Conservation (phyloP, 1,284 basidiomycete species). For the Malassezia pachydermatis region DNA sequence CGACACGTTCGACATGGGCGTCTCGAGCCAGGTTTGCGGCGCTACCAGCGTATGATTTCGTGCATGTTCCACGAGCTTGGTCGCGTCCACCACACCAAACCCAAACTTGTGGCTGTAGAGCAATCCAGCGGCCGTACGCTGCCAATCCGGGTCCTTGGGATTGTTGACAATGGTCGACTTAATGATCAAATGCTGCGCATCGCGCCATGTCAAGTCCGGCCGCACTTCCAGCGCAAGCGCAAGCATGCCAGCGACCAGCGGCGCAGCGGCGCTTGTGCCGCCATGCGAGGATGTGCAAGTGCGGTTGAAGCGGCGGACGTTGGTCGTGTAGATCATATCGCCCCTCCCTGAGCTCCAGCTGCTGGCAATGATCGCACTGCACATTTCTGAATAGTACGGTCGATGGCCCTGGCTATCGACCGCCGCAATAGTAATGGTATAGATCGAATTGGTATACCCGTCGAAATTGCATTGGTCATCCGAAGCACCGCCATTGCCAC, state of each 20-base stretch:
- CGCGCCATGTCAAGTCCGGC: conserved; percentile 91
- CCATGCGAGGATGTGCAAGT: conserved; percentile 77
- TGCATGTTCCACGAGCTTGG: conserved; percentile 69
- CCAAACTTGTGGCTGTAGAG: conserved; percentile 95
- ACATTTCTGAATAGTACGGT: conserved; percentile 93
- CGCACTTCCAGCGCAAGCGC: conserved; percentile 40
- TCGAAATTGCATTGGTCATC: conserved; percentile 99
- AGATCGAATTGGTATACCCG: conserved; percentile 96
- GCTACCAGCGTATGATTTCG: conserved; percentile 77
- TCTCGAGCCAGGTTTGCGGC: conserved; percentile 69
- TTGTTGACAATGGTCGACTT: conserved; percentile 71
- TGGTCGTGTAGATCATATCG: conserved; percentile 71
- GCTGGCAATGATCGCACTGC: conserved; percentile 90
- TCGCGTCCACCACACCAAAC: conserved; percentile 79
- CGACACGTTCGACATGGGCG: conserved; percentile 24
- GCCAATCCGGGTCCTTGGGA: conserved; percentile 87
- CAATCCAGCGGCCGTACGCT: conserved; percentile 65
- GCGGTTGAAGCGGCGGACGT: conserved; percentile 63
- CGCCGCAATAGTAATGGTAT: conserved; percentile 87
- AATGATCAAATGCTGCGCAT: conserved; percentile 84
- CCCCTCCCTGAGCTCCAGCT: conserved; percentile 94
- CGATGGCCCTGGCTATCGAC: conserved; percentile 84
- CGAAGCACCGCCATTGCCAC: conserved; percentile 81
- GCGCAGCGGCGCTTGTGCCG: conserved; percentile 94
- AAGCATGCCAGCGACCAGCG: conserved; percentile 57